These are phyloP conservation scores for Triangularia setosa DNA, from an alignment of 2,329 filamentous ascomycete genomes.

Conservation along the genomic window DNA sequence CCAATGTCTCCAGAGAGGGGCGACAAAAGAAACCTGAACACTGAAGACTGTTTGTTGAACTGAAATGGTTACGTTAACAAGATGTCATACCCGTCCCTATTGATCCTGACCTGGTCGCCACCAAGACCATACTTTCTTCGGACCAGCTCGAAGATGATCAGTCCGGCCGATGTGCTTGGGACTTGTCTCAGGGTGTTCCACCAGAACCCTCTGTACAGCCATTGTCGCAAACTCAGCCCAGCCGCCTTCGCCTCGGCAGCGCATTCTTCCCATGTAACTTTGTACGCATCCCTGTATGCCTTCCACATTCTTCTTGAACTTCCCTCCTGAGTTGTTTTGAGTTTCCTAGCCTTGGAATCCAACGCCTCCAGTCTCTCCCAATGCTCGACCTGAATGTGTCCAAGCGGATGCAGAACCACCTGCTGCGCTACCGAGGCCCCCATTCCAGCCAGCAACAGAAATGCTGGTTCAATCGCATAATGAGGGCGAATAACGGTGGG, in stretches of 20 bases:
- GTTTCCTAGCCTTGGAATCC: conserved; percentile 54
- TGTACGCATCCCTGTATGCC: conserved; percentile 68
- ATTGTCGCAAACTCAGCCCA: conserved; percentile 54
- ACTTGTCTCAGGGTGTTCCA: conserved; percentile 69
- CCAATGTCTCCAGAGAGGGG: too few relatives aligned
- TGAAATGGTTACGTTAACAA: conserved; percentile 43
- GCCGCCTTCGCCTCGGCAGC: conserved; percentile 51
- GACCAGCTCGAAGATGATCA: conserved; percentile 77
- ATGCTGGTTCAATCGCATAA: conserved; percentile 70
- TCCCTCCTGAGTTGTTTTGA: conserved; percentile 32
- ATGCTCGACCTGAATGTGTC: conserved; percentile 67
- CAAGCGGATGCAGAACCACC: conserved; percentile 65
- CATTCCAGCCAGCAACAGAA: conserved; percentile 65
- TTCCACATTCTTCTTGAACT: conserved; percentile 43
- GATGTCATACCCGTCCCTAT: conserved; percentile 68
- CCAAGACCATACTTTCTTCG: conserved; percentile 66
- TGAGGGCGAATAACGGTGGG: conserved; percentile 63
- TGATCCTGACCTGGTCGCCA: conserved; percentile 60
- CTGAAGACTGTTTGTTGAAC: neutral
- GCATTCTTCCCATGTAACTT: conserved; percentile 62
- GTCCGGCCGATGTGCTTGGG: conserved; percentile 69
- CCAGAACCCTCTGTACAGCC: conserved; percentile 70
- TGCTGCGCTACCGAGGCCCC: conserved; percentile 67
- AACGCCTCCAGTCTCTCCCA: conserved; percentile 70
- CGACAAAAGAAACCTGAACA: neutral